Evolutionary conservation across 495 filamentous ascomycete species (phyloP).

Genomic region (Lasiosphaeriaceae sp.): DNA sequence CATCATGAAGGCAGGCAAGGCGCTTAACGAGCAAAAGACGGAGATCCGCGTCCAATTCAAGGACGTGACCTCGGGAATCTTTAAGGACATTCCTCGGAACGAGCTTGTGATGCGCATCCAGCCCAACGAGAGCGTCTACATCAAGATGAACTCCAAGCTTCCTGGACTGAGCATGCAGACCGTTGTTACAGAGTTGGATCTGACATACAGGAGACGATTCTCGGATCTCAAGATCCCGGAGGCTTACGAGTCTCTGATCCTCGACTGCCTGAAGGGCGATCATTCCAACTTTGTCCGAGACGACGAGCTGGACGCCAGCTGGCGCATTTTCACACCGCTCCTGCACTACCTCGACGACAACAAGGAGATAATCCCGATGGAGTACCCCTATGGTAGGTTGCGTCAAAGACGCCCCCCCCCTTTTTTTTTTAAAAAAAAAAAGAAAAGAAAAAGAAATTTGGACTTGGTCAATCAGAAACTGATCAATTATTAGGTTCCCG

Average conservation of each 20-base stretch:
- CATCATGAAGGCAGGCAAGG: constrained; percentile 99
- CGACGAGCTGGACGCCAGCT: constrained; percentile 96
- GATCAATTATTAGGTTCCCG: constrained; percentile 67
- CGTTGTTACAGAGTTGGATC: constrained; percentile 95
- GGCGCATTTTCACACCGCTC: constrained; percentile 97
- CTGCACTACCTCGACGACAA: constrained; percentile 98
- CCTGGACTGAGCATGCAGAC: constrained; percentile 99
- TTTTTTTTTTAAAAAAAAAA: background rate
- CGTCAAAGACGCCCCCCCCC: background rate
- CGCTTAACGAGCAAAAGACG: constrained; percentile 99
- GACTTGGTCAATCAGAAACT: constrained; percentile 11
- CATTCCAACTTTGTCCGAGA: constrained; percentile 99
- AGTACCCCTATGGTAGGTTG: constrained; percentile 96
- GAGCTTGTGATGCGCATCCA: constrained; percentile 99
- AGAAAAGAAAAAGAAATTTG: background rate
- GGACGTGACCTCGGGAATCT: constrained; percentile 98
- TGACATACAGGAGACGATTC: constrained; percentile 97
- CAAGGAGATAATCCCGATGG: constrained; percentile 99
- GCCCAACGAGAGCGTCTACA: constrained; percentile 99
- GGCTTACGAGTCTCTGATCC: constrained; percentile 95
- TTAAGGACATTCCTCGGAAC: constrained; percentile 99
- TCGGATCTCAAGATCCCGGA: constrained; percentile 99
- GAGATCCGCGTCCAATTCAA: constrained; percentile 99
- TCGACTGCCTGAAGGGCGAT: constrained; percentile 97
- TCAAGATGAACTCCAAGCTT: constrained; percentile 99